Evolutionary conservation across 2,329 filamentous ascomycete species (phyloP), one percentile per base, ranked within the genome.

Genomic region (Cordyceps militaris): DNA sequence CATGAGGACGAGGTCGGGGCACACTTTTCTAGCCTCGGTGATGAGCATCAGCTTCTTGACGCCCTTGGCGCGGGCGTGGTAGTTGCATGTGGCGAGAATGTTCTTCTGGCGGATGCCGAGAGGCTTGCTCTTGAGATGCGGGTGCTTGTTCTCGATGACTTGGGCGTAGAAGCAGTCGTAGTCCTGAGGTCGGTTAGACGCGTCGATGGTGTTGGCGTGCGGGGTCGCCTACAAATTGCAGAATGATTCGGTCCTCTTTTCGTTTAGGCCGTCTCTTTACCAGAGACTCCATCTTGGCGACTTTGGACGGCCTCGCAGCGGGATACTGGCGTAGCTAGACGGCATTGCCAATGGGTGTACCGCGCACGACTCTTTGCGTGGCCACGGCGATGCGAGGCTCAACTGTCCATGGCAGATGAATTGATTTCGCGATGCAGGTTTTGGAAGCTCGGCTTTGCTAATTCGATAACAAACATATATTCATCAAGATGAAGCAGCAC

Each of bases 161-260:
- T 91, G 90, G 23, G 92, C 92, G 71, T 97, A 97, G 77, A 97
- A 97, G 76, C 90, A 96, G 75, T 93, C 89, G 70, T 91, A 89
- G 71, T 89, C 85, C 84, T 87, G 19, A 36, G 46, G 53, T 26
- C 43, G 55, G 59, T 62, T 48, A 66, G 61, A 9, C 26, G 43
- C 21, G 40, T 51, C 59, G 56, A n/a, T 14, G 38, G 11, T 56
- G 30, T 60, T 44, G 55, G 59, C 47, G 7, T 16, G 55, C 60
- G 58, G 51, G 44, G 49, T 34, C 26, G 69, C 81, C 69, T 75
- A 93, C 89, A 74, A 96, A 92, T 72, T 96, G 90, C 61, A 95
- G 74, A 67, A 95, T 87, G 67, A 90, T 76, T 65, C 88, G 81
- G 66, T 79, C 76, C 67, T 89, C 82, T 67, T 80, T 82, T 66